These are phyloP conservation scores for Trichoderma koningiopsis DNA, from an alignment of 2,329 filamentous ascomycete species.

Conservation along the genomic window DNA sequence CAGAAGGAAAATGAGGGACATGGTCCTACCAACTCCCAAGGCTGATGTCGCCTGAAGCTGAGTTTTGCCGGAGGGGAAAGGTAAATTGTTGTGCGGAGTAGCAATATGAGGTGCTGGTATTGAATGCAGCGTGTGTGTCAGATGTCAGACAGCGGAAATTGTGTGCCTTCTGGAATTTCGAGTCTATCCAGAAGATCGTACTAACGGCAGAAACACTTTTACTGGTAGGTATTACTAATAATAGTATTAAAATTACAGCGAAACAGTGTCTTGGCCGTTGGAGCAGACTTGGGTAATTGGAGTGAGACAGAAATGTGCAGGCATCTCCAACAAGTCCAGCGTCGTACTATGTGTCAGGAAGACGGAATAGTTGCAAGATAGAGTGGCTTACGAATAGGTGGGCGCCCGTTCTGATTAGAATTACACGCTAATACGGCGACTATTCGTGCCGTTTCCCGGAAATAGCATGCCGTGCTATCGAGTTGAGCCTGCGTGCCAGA, in stretches of 20 bases:
- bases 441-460: neutral
- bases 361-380: neutral
- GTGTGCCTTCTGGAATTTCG: neutral
- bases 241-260: neutral
- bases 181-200: neutral
- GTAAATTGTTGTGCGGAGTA: neutral
- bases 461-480: neutral
- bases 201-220: neutral
- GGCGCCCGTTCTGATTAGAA: slow-evolving; percentile 1
- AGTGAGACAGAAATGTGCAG: neutral
- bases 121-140: neutral
- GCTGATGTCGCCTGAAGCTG: neutral
- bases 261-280: neutral
- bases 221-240: neutral
- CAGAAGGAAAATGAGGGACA: neutral
- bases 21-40: neutral
- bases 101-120: neutral
- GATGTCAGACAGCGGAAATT: neutral
- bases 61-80: neutral
- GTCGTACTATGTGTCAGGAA: neutral
- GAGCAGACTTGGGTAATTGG: neutral
- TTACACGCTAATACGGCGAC: neutral
- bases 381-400: neutral
- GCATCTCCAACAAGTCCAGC: neutral
- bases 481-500: neutral